Evolutionary conservation across 495 filamentous ascomycete species (phyloP), one percentile per base, ranked within the genome.

Genomic region (Hypoxylon rickii): DNA sequence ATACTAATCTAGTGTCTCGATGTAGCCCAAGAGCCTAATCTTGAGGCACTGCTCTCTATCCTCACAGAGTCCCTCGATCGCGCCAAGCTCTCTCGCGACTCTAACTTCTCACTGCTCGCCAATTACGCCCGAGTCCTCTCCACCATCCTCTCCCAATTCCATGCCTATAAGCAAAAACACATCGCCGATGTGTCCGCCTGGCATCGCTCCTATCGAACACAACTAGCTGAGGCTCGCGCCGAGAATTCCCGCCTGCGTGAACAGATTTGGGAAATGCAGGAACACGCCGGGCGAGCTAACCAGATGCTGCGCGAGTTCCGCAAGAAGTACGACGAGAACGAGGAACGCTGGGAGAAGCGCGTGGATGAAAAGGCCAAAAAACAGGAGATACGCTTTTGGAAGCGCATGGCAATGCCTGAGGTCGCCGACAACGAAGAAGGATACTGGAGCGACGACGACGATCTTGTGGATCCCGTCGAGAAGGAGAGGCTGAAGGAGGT

Each of bases 211-310:
- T 83, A 83, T 65, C 76, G 80, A 20, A 61, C 76, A 6, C 80
- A 83, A 62, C 72, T 83, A 15, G 79, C 77, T 58, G 78, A 79
- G 62, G 80, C 80, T 55, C 76, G 80, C 7, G 74, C 76, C 45
- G 79, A 82, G 70, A 83, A 83, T 59, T 69, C 70, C 40, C 71
- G 71, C 3, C 72, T 83, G n/a, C 77, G 79, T 32, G 76, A 79
- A 48, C 76, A 82, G 67, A 80, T 83, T 42, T 78, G 76, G 72
- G 79, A 80, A 55, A 81, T 80, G 75, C 75, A 78, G 55, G 76
- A 74, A 33, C 73, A 75, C 41, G 80, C 80, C 31, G 74, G 66
- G 17, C 59, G 63, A 3, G 79, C 77, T 32, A 82, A 80, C 66
- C 73, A 73, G 42, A 51, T 70, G 49, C 61, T 83, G 32, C 79